A percentile compares a stretch with the other conserved stretches of the same genome.
Conservation (phyloP, 2,329 filamentous ascomycete species). For the Chalaropsis ovoidea region DNA sequence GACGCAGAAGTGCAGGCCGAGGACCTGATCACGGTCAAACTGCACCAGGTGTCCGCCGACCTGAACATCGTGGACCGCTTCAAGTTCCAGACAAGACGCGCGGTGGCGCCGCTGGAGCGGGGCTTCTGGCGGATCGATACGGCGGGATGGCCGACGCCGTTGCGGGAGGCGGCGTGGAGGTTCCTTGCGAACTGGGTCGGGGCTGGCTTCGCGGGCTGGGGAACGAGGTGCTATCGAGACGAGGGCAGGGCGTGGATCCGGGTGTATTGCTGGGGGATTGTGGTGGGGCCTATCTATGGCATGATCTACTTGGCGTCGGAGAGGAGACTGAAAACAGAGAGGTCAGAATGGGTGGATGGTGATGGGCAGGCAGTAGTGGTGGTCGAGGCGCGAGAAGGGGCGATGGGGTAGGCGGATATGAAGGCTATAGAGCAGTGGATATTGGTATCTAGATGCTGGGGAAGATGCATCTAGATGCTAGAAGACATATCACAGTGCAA, state of each 20-base stretch:
- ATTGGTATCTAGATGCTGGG: too few relatives aligned
- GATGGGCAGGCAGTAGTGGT: conserved; percentile 44
- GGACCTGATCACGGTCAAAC: conserved; percentile 47
- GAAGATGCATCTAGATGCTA: too few relatives aligned
- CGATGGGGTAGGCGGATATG: background rate
- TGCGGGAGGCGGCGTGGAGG: conserved; percentile 49
- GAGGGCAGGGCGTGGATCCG: conserved; percentile 41
- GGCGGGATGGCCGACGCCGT: conserved; percentile 40
- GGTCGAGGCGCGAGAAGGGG: conserved; percentile 29
- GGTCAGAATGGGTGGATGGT: conserved; percentile 57
- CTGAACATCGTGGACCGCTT: conserved; percentile 45
- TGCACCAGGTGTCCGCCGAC: conserved; percentile 45
- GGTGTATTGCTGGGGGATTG: conserved; percentile 68
- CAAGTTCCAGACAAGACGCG: conserved; percentile 20
- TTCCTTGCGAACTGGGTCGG: conserved; percentile 51
- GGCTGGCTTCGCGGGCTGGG: conserved; percentile 55
- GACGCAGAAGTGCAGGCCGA: conserved; percentile 36
- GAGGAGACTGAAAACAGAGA: conserved; percentile 48
- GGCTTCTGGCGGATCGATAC: conserved; percentile 67
- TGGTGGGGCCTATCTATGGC: conserved; percentile 63
- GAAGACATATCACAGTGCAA: conserved; percentile 18
- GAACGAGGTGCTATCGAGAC: conserved; percentile 48
- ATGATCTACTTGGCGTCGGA: conserved; percentile 63
- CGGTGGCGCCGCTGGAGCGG: conserved; percentile 47
- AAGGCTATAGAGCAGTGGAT: too few relatives aligned